These are phyloP conservation scores for Polyporus arcularius DNA, from an alignment of 768 basidiomycete species.

Conservation along the genomic window DNA sequence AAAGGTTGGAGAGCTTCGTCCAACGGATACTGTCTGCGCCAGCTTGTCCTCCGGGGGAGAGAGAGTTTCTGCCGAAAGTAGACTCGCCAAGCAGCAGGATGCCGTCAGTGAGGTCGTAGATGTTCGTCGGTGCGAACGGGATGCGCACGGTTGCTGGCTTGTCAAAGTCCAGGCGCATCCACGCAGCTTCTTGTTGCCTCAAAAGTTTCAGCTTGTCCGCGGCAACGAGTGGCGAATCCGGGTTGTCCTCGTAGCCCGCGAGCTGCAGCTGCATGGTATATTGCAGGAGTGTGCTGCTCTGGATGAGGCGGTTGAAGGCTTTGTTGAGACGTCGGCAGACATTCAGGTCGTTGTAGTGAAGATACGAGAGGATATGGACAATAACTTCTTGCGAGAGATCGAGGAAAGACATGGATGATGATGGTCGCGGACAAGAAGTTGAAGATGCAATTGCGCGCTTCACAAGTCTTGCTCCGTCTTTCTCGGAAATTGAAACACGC, in stretches of 20 bases:
- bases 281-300: conserved; percentile 15
- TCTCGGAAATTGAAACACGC: too few relatives aligned
- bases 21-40: conserved; percentile 16
- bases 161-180: conserved; percentile 18
- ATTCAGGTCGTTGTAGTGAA: conserved; percentile 17
- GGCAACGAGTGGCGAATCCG: conserved; percentile 8
- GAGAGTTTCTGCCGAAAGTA: conserved; percentile 1
- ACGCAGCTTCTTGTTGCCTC: conserved; percentile 12
- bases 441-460: too few relatives aligned
- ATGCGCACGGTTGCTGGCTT: conserved; percentile 11
- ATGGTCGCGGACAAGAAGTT: too few relatives aligned
- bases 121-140: conserved; percentile 21
- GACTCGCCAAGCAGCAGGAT: conserved; percentile 27
- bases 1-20: conserved; percentile 5
- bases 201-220: conserved; percentile 19
- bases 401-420: conserved; percentile 14
- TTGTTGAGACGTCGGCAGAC: conserved; percentile 10
- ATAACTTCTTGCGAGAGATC: conserved; percentile 23
- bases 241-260: conserved; percentile 19
- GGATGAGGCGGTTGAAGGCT: conserved; percentile 17
- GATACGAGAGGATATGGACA: conserved; percentile 22
- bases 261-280: conserved; percentile 21
- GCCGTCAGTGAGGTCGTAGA: conserved; percentile 29
- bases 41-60: conserved; percentile 1
- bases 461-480: too few relatives aligned